These are phyloP conservation scores for Corymbia maculata DNA, from an alignment of 345 rosid genomes.

Conservation along the genomic window DNA sequence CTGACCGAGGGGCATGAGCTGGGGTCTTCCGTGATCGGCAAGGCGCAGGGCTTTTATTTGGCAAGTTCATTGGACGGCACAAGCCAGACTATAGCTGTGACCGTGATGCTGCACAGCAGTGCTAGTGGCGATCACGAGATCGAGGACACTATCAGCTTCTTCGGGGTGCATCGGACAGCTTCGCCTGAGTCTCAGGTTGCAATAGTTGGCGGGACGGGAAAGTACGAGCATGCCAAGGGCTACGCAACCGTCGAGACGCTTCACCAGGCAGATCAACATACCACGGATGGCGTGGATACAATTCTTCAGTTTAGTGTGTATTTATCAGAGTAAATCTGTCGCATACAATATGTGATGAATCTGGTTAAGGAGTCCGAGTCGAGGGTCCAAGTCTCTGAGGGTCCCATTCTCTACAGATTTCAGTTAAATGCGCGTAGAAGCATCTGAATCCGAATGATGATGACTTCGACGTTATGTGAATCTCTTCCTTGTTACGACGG, in stretches of 20 bases:
- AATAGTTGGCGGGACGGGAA: slow-evolving; percentile 75
- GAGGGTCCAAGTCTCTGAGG: not conserved
- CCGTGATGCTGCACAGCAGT: slow-evolving; percentile 33
- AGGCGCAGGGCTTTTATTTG: slow-evolving; percentile 75
- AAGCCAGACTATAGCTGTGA: slow-evolving; percentile 66
- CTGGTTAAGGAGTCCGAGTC: not conserved
- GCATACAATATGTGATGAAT: not conserved
- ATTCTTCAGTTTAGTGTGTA: slow-evolving; percentile 57
- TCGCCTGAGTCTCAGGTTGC: slow-evolving; percentile 58
- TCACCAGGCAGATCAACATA: slow-evolving; percentile 56
- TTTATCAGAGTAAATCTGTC: slow-evolving; percentile 24
- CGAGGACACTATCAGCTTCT: slow-evolving; percentile 51
- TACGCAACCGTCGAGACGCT: slow-evolving; percentile 57
- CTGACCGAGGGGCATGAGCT: slow-evolving; percentile 79
- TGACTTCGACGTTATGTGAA: not conserved
- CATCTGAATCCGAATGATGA: not conserved
- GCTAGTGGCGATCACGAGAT: slow-evolving; percentile 21
- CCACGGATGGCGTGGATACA: slow-evolving; percentile 77
- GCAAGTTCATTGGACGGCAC: slow-evolving; percentile 75
- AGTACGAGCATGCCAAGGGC: slow-evolving; percentile 68
- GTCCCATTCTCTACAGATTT: not conserved
- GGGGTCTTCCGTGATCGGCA: slow-evolving; percentile 65
- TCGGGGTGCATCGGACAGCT: slow-evolving; percentile 73
- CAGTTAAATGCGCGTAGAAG: not conserved
- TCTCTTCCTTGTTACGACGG: no score